Evolutionary conservation across 2,329 filamentous ascomycete genomes (phyloP).

Genomic region (Truncatella angustata): DNA sequence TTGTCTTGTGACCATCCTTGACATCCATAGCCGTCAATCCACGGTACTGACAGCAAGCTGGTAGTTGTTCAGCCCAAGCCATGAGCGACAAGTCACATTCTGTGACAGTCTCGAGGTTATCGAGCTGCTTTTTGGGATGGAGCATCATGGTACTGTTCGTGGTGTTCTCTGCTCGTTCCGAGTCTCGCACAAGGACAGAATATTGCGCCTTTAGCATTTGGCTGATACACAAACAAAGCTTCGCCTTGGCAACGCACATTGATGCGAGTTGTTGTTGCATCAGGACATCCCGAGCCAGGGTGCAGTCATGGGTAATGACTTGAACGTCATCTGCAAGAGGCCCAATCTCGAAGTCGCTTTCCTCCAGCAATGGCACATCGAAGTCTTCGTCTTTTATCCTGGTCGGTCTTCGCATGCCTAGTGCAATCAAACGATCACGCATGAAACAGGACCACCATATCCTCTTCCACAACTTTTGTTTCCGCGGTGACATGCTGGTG

Average conservation of each 20-base stretch:
- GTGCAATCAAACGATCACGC: slow-evolving; percentile 85
- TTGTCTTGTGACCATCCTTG: slow-evolving; percentile 57
- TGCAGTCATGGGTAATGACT: slow-evolving; percentile 68
- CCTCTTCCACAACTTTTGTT: slow-evolving; percentile 85
- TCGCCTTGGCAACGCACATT: slow-evolving; percentile 90
- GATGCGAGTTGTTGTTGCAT: slow-evolving; percentile 78
- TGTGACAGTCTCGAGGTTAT: slow-evolving; percentile 78
- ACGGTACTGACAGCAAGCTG: slow-evolving; percentile 68
- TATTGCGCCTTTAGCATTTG: slow-evolving; percentile 89
- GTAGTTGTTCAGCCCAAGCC: slow-evolving; percentile 72
- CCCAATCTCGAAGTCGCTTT: slow-evolving; percentile 81
- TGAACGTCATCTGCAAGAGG: slow-evolving; percentile 65
- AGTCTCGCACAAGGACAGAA: slow-evolving; percentile 83
- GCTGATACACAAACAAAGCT: slow-evolving; percentile 85
- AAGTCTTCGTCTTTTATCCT: slow-evolving; percentile 92
- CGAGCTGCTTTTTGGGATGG: slow-evolving; percentile 80
- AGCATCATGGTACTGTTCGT: slow-evolving; percentile 83
- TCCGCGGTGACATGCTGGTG: slow-evolving; percentile 69
- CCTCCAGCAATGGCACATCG: slow-evolving; percentile 84
- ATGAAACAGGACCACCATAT: slow-evolving; percentile 99
- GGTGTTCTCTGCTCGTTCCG: slow-evolving; percentile 72
- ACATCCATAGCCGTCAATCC: slow-evolving; percentile 53
- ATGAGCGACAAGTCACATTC: slow-evolving; percentile 76
- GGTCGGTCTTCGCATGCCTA: slow-evolving; percentile 91
- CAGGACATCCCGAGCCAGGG: slow-evolving; percentile 64